Conservation (phyloP, 306 rosid genomes). For the Acmispon strigosus region DNA sequence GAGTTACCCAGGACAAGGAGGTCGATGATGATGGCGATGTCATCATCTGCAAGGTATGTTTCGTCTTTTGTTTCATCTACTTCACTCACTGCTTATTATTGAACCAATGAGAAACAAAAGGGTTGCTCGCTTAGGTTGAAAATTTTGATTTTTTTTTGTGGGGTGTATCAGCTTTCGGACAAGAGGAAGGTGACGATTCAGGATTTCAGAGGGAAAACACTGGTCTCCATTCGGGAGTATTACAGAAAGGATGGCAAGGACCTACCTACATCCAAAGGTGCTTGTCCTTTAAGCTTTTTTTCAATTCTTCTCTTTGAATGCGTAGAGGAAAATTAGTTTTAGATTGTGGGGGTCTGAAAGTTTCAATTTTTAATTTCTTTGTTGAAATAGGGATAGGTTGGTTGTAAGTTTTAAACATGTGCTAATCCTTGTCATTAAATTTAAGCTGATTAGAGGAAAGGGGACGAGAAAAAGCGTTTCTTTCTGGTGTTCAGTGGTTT, state of each 20-base stretch:
- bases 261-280: slow-evolving; percentile 81
- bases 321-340: not conserved
- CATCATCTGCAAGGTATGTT: slow-evolving; percentile 68
- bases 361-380: not conserved
- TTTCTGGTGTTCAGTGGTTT: slow-evolving; percentile 1
- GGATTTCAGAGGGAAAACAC: slow-evolving; percentile 70
- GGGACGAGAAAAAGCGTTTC: not conserved
- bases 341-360: not conserved
- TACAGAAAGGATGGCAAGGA: slow-evolving; percentile 69
- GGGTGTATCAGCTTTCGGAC: slow-evolving; percentile 55
- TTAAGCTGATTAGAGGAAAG: not conserved
- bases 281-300: not conserved
- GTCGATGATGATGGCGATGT: slow-evolving; percentile 71
- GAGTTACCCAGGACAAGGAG: slow-evolving; percentile 33
- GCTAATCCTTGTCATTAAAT: not conserved
- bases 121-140: not conserved
- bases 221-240: slow-evolving; percentile 76
- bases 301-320: not conserved
- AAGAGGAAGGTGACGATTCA: slow-evolving; percentile 77
- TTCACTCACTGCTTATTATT: not conserved
- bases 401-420: not conserved
- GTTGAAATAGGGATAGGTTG: not conserved
- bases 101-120: not conserved
- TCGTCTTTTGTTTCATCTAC: not conserved
- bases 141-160: not conserved